phyloP scores from a whole-genome alignment of 73 alveolate species.

The Effrenium voratum region DNA sequence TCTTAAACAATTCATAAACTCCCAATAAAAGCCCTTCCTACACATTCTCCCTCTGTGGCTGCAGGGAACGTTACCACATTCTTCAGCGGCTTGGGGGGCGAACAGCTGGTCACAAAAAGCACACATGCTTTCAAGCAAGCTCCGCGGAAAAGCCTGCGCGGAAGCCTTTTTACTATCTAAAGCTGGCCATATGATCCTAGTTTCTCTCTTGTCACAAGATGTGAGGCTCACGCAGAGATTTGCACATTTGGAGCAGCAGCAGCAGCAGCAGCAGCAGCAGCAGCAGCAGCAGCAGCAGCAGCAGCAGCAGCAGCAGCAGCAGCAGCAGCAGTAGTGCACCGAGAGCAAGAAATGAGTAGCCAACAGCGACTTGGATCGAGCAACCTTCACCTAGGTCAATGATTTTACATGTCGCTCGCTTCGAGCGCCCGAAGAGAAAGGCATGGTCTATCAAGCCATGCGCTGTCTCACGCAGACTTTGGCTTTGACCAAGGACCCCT shows the following conservation, averaged over 20 bases:
- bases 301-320: neutral
- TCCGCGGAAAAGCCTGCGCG: too few species aligned
- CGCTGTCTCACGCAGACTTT: too few species aligned
- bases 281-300: neutral
- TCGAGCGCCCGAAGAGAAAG: too few species aligned
- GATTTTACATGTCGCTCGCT: too few species aligned
- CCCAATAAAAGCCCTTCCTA: neutral
- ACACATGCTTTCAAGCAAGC: too few species aligned
- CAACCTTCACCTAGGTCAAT: too few species aligned
- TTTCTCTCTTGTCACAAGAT: neutral
- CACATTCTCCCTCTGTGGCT: neutral
- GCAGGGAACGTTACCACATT: neutral
- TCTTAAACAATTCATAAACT: neutral
- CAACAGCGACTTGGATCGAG: too few species aligned
- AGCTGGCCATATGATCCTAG: neutral
- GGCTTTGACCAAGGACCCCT: too few species aligned
- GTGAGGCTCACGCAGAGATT: neutral
- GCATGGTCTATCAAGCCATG: too few species aligned
- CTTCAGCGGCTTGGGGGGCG: neutral
- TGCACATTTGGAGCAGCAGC: neutral
- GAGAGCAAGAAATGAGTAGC: neutral
- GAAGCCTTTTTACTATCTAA: too few species aligned
- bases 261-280: neutral
- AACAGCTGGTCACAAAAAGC: neutral
- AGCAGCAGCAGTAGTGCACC: neutral